Percentiles rank a stretch among this genome's conserved stretches.
These are phyloP conservation scores for Ustilago nuda DNA, from an alignment of 1,284 basidiomycete genomes.

Conservation along the genomic window DNA sequence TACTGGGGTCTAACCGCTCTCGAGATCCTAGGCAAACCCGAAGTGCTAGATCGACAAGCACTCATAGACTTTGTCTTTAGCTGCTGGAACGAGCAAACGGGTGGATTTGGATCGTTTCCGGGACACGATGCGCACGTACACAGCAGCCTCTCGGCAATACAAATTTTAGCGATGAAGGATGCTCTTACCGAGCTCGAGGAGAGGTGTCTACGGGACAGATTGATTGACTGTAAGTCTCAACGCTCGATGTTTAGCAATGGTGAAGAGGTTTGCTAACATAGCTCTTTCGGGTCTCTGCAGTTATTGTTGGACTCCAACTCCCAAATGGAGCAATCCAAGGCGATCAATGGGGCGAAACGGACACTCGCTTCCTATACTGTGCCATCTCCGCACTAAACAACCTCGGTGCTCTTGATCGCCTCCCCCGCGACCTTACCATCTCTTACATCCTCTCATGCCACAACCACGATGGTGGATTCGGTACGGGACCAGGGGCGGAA, in stretches of 20 bases:
- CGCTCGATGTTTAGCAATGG: no score
- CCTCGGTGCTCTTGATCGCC: conserved; percentile 74
- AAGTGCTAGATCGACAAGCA: conserved; percentile 82
- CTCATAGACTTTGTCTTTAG: conserved; percentile 90
- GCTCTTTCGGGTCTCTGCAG: conserved; percentile 8
- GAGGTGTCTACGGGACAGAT: conserved; percentile 70
- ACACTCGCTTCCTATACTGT: conserved; percentile 91
- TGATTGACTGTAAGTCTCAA: conserved; percentile 78
- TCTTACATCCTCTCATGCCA: conserved; percentile 80
- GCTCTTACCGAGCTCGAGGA: conserved; percentile 76
- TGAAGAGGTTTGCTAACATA: not conserved
- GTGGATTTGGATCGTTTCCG: conserved; percentile 90
- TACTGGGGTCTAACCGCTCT: conserved; percentile 96
- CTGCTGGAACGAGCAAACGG: conserved; percentile 78
- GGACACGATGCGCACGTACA: conserved; percentile 91
- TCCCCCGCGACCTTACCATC: conserved; percentile 75
- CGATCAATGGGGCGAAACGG: conserved; percentile 87
- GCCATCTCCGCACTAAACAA: conserved; percentile 84
- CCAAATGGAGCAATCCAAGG: conserved; percentile 85
- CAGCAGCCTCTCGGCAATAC: conserved; percentile 88
- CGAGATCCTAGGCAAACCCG: conserved; percentile 80
- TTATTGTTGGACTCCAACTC: conserved; percentile 79
- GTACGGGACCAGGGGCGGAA: conserved; percentile 84
- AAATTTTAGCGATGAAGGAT: conserved; percentile 87
- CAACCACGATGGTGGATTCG: conserved; percentile 98